phyloP scores from a whole-genome alignment of 2,329 filamentous ascomycete species.

The Calonectria hawksworthii region DNA sequence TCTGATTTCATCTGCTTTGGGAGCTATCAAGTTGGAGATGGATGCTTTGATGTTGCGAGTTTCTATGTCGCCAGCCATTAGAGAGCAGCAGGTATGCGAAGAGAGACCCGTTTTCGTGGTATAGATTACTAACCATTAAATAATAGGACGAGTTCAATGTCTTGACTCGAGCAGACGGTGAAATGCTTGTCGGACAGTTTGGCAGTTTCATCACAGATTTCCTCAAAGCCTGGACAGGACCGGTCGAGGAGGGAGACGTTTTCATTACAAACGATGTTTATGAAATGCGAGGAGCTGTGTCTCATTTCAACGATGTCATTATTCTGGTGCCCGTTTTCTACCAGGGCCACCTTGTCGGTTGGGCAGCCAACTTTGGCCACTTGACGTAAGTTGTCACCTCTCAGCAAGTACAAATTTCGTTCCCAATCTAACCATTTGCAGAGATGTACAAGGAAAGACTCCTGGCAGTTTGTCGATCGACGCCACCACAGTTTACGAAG shows the following conservation, averaged over 20 bases:
- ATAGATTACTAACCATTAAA: background rate
- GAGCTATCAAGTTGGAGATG: background rate
- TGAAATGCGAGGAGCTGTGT: background rate
- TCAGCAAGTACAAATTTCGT: background rate
- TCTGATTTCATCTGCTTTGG: background rate
- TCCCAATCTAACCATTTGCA: background rate
- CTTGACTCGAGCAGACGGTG: background rate
- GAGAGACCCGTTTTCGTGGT: background rate
- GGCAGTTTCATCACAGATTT: background rate
- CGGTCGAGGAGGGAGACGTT: background rate
- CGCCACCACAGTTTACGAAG: background rate
- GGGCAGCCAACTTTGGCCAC: constrained; percentile 6
- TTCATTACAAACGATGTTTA: background rate
- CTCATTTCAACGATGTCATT: background rate
- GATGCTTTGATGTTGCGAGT: background rate
- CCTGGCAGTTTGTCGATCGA: background rate
- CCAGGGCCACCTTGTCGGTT: background rate
- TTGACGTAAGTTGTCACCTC: background rate
- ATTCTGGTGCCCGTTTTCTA: background rate
- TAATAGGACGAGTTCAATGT: background rate
- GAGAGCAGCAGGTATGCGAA: background rate
- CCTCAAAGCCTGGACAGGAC: background rate
- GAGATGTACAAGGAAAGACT: background rate
- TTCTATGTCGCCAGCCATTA: background rate
- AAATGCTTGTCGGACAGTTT: background rate